Percentiles rank a stretch among this genome's conserved stretches.
phyloP scores from a whole-genome alignment of 306 rosid genomes.

The Luffa aegyptiaca region DNA sequence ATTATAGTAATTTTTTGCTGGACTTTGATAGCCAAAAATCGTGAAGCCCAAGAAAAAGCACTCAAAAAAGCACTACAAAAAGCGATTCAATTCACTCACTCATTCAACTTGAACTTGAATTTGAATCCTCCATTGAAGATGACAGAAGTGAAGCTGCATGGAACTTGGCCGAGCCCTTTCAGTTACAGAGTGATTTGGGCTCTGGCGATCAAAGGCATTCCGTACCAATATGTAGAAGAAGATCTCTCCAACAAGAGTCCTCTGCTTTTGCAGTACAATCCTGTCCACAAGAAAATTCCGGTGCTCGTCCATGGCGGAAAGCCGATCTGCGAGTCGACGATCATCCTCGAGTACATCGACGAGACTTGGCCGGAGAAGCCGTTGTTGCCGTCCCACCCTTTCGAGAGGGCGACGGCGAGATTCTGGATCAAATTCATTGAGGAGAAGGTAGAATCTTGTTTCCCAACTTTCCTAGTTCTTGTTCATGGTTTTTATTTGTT shows the following conservation, averaged over 20 bases:
- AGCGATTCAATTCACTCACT: neutral
- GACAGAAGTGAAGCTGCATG: conserved; percentile 17
- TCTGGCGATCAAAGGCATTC: conserved; percentile 32
- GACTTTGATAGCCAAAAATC: neutral
- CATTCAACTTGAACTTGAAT: neutral
- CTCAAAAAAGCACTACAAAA: neutral
- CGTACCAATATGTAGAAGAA: conserved; percentile 37
- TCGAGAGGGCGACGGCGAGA: conserved; percentile 21
- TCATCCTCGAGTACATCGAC: conserved; percentile 41
- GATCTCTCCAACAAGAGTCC: conserved; percentile 32
- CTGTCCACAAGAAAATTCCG: conserved; percentile 36
- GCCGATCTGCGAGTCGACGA: conserved; percentile 26
- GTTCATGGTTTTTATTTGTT: too few relatives aligned
- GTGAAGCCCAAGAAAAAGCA: neutral
- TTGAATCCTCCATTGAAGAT: neutral
- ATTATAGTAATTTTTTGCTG: neutral
- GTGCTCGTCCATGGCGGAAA: conserved; percentile 43
- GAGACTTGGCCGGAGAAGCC: conserved; percentile 27
- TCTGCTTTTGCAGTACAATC: conserved; percentile 30
- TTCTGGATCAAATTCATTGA: conserved; percentile 20
- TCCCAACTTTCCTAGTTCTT: neutral
- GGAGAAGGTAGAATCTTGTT: conserved; percentile 14
- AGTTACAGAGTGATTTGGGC: conserved; percentile 38
- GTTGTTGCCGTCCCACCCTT: conserved; percentile 17
- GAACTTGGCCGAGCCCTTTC: conserved; percentile 38